Evolutionary conservation across 2,329 filamentous ascomycete genomes (phyloP).

Genomic region (Apiospora sp.): DNA sequence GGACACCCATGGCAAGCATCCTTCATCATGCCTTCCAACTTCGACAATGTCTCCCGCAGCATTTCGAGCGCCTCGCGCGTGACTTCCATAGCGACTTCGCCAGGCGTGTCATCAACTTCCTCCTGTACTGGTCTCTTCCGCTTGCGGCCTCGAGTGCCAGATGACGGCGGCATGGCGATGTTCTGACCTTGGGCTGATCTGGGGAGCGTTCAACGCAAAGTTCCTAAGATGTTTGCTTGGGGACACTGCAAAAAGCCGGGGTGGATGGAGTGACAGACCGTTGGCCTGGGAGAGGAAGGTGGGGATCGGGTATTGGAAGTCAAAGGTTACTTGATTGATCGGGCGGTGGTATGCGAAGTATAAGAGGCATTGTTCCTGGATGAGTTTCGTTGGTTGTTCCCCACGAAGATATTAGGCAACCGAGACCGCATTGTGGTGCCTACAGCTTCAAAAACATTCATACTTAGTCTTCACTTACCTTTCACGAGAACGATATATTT

Average conservation of each 20-base stretch:
- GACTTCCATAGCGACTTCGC: not conserved
- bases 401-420: not conserved
- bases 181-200: not conserved
- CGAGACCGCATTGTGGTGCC: not conserved
- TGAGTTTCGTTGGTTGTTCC: not conserved
- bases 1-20: not conserved
- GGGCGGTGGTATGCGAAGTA: too few relatives aligned
- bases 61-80: not conserved
- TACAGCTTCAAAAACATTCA: not conserved
- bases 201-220: not conserved
- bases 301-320: not conserved
- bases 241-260: too few relatives aligned
- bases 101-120: not conserved
- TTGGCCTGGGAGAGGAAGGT: not conserved
- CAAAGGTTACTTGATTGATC: too few relatives aligned
- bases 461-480: not conserved
- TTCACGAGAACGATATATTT: not conserved
- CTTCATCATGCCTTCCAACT: not conserved
- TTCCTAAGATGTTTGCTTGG: not conserved
- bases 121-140: not conserved
- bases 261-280: not conserved
- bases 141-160: not conserved
- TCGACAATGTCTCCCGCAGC: not conserved
- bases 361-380: not conserved
- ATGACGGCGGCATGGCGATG: not conserved